Conservation (phyloP, 495 filamentous ascomycete species). For the Aeminium ludgeri region DNA sequence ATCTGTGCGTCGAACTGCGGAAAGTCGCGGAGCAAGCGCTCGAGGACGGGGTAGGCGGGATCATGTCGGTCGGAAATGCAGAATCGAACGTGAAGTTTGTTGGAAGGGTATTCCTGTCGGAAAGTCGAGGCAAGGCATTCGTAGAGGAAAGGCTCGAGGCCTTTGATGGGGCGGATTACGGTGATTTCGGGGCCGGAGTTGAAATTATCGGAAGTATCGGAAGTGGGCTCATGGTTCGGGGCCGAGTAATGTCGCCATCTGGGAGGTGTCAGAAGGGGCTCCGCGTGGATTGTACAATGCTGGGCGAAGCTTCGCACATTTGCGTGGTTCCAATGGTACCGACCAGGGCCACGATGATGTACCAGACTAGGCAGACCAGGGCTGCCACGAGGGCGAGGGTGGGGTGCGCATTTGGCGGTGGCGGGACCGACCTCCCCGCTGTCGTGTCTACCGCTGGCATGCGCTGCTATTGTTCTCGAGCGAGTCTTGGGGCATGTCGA, state of each 20-base stretch:
- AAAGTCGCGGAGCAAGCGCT: slow-evolving; percentile 53
- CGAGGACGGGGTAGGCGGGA: slow-evolving; percentile 59
- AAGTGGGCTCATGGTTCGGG: slow-evolving; percentile 12
- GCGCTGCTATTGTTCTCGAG: background rate
- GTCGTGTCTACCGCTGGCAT: background rate
- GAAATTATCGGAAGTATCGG: too few relatives aligned
- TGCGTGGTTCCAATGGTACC: slow-evolving; percentile 42
- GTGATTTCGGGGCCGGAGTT: slow-evolving; percentile 60
- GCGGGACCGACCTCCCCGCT: slow-evolving; percentile 1
- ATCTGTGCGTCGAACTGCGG: slow-evolving; percentile 55
- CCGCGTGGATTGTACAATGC: too few relatives aligned
- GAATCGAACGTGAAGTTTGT: slow-evolving; percentile 65
- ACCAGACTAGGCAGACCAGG: slow-evolving; percentile 41
- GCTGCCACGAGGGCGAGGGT: slow-evolving; percentile 9
- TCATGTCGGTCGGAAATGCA: slow-evolving; percentile 67
- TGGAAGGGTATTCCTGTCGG: slow-evolving; percentile 58
- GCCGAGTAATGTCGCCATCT: slow-evolving; percentile 28
- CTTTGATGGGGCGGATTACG: slow-evolving; percentile 84
- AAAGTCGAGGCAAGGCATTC: slow-evolving; percentile 88
- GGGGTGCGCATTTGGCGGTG: background rate
- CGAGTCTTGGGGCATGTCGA: background rate
- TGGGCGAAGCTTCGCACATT: slow-evolving; percentile 44
- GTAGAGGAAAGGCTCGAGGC: slow-evolving; percentile 76
- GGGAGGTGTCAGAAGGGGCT: slow-evolving; percentile 1
- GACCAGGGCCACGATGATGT: slow-evolving; percentile 35